These are phyloP conservation scores for Pleurostoma richardsiae DNA, from an alignment of 2,329 filamentous ascomycete genomes.

Conservation along the genomic window DNA sequence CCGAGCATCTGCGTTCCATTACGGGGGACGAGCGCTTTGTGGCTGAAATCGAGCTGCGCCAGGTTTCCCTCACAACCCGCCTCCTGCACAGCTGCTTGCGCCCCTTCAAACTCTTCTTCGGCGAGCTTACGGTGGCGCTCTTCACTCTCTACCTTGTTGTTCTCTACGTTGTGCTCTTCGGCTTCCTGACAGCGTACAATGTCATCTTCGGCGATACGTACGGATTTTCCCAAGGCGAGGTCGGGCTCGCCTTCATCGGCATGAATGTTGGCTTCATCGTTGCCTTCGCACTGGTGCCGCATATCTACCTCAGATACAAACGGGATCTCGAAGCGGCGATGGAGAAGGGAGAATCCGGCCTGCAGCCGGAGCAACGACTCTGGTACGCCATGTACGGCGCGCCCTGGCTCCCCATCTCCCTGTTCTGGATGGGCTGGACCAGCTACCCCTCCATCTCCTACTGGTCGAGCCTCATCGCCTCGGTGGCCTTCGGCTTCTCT, in stretches of 20 bases:
- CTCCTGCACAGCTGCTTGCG: slow-evolving; percentile 42
- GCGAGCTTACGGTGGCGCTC: slow-evolving; percentile 9
- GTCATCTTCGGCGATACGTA: slow-evolving; percentile 46
- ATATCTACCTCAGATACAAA: slow-evolving; percentile 26
- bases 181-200: slow-evolving; percentile 45
- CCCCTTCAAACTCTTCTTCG: slow-evolving; percentile 8
- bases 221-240: slow-evolving; percentile 44
- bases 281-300: slow-evolving; percentile 32
- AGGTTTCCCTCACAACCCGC: slow-evolving; percentile 38
- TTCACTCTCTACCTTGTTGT: slow-evolving; percentile 10
- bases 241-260: slow-evolving; percentile 45
- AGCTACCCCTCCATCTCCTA: slow-evolving; percentile 42
- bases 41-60: slow-evolving; percentile 44
- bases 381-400: slow-evolving; percentile 44
- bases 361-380: slow-evolving; percentile 39
- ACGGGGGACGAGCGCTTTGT: slow-evolving; percentile 45
- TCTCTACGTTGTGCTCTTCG: slow-evolving; percentile 45
- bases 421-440: slow-evolving; percentile 50
- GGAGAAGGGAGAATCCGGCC: slow-evolving; percentile 37
- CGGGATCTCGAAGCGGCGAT: slow-evolving; percentile 26
- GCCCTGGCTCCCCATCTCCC: slow-evolving; percentile 38
- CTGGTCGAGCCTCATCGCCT: slow-evolving; percentile 40
- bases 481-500: slow-evolving; percentile 46
- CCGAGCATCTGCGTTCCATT: slow-evolving; percentile 36
- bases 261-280: slow-evolving; percentile 42